phyloP scores from a whole-genome alignment of 73 alveolate species.

The Durusdinium trenchii region DNA sequence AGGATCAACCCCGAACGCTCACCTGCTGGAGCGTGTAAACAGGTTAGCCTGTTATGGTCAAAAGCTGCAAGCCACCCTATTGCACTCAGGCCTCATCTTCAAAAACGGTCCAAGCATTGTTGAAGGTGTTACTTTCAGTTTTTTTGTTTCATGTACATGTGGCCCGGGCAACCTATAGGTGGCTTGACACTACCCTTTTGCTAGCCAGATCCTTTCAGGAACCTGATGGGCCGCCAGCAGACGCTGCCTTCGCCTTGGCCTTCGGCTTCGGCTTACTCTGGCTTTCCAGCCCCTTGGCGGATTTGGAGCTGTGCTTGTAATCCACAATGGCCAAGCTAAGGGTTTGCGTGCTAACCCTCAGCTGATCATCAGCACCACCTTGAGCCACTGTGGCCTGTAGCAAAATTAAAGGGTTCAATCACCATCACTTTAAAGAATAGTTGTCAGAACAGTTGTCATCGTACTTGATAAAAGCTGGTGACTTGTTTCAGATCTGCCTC shows the following conservation, averaged over 20 bases:
- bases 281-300: background rate
- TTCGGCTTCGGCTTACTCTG: background rate
- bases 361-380: background rate
- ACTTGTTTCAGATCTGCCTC: background rate
- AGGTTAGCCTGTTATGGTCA: too few relatives aligned
- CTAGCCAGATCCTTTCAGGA: background rate
- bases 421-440: background rate
- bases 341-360: background rate
- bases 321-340: background rate
- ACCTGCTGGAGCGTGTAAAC: too few relatives aligned
- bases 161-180: too few relatives aligned
- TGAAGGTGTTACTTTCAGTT: background rate
- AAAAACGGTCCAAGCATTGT: background rate
- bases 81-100: background rate
- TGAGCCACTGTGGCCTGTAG: constrained; percentile 4
- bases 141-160: too few relatives aligned
- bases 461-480: too few relatives aligned
- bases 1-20: background rate
- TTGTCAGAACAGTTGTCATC: background rate
- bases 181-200: too few relatives aligned
- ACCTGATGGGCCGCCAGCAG: background rate
- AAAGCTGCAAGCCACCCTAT: background rate
- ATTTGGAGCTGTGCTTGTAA: background rate
- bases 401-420: background rate
- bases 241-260: background rate